A percentile compares a stretch with the other conserved stretches of the same genome.
phyloP scores from a whole-genome alignment of 2,329 filamentous ascomycete species.

The Penicillium corylophilum region DNA sequence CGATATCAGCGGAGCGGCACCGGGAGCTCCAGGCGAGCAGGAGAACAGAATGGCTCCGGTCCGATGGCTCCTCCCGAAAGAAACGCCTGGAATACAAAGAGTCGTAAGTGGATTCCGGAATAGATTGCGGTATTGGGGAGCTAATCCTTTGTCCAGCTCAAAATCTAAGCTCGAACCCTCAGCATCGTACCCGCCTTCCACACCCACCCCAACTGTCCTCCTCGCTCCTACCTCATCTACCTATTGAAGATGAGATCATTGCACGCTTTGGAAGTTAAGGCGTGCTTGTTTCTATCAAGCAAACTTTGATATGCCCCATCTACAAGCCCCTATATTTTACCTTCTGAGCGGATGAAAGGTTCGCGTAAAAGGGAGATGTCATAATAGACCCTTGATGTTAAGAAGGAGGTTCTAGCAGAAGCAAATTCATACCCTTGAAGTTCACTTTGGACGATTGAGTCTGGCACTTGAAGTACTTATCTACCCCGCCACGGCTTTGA shows the following conservation, averaged over 20 bases:
- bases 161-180: constrained; percentile 13
- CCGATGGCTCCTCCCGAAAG: constrained; percentile 34
- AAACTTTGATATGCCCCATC: background rate
- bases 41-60: constrained; percentile 17
- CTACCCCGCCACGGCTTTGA: background rate
- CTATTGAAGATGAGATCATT: constrained; percentile 22
- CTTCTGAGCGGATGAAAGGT: background rate
- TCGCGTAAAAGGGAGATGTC: background rate
- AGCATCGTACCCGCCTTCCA: constrained; percentile 31
- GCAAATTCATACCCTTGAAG: background rate
- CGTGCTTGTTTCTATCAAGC: background rate
- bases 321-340: background rate
- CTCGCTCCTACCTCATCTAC: constrained; percentile 19
- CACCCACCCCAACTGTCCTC: constrained; percentile 21
- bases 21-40: constrained; percentile 33
- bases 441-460: background rate
- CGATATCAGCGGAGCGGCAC: constrained; percentile 42
- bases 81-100: constrained; percentile 19
- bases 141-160: constrained; percentile 11
- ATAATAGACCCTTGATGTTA: too few species aligned
- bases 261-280: constrained; percentile 23
- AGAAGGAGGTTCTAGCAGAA: too few species aligned
- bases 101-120: constrained; percentile 18
- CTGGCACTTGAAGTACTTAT: background rate
- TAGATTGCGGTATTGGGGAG: background rate